Conservation (phyloP, 2,329 filamentous ascomycete genomes). For the Monilinia vaccinii-corymbosi region DNA sequence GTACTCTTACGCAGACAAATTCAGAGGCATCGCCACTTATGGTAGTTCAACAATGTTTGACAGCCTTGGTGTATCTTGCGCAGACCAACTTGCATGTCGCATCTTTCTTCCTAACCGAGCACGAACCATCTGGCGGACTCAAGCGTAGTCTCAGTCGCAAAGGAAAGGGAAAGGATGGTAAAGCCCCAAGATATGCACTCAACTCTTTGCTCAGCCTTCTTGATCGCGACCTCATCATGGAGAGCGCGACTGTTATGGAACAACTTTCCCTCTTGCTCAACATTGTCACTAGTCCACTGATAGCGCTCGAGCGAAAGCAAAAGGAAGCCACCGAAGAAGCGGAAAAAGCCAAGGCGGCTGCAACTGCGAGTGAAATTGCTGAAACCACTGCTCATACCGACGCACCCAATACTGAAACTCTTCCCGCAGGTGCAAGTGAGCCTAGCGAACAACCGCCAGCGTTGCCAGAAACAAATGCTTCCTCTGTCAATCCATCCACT, state of each 20-base stretch:
- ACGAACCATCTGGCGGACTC: conserved; percentile 68
- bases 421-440: conserved; percentile 6
- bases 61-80: conserved; percentile 74
- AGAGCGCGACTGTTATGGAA: conserved; percentile 96
- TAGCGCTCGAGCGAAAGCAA: conserved; percentile 71
- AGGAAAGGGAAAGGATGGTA: conserved; percentile 79
- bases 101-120: conserved; percentile 88
- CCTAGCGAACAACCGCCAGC: background rate
- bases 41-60: conserved; percentile 91
- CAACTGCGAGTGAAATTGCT: conserved; percentile 18
- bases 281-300: conserved; percentile 78
- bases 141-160: conserved; percentile 74
- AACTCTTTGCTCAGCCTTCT: conserved; percentile 83
- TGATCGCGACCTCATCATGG: conserved; percentile 90
- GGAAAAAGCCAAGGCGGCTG: conserved; percentile 33
- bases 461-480: background rate
- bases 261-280: conserved; percentile 79
- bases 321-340: conserved; percentile 55
- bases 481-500: background rate
- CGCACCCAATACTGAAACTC: conserved; percentile 9
- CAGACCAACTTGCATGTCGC: conserved; percentile 79
- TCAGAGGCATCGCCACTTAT: conserved; percentile 88
- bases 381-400: conserved; percentile 10
- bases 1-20: conserved; percentile 44
- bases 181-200: conserved; percentile 78